Evolutionary conservation across 2,329 filamentous ascomycete genomes (phyloP).

Genomic region (Dactylellina cionopaga): DNA sequence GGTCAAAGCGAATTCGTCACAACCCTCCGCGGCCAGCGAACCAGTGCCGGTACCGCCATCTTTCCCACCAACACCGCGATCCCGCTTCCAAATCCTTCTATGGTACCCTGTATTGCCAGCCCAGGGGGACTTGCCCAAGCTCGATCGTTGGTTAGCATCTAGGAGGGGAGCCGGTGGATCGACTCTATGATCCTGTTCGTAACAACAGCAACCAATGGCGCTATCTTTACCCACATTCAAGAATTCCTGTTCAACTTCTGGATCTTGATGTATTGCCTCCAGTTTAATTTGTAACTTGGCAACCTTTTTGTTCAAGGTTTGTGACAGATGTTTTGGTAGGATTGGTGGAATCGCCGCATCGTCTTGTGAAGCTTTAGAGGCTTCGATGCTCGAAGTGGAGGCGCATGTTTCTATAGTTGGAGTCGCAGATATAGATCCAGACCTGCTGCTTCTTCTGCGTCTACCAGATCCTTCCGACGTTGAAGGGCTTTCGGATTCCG

Average conservation of each 20-base stretch:
- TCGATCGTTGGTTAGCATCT: not conserved
- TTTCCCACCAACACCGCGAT: conserved; percentile 44
- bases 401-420: not conserved
- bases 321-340: not conserved
- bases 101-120: conserved; percentile 37
- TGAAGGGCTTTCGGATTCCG: conserved; percentile 8
- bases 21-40: not conserved
- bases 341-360: not conserved
- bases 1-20: too few species aligned
- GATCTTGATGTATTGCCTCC: conserved; percentile 38
- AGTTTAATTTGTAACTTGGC: conserved; percentile 16
- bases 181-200: conserved; percentile 26
- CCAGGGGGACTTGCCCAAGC: conserved; percentile 12
- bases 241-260: conserved; percentile 23
- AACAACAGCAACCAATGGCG: conserved; percentile 35
- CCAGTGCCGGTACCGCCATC: not conserved
- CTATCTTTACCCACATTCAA: conserved; percentile 15
- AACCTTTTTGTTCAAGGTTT: not conserved
- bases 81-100: conserved; percentile 43
- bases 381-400: not conserved
- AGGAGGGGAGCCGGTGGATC: not conserved
- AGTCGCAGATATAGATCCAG: not conserved
- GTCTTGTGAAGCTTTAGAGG: not conserved
- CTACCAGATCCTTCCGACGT: not conserved
- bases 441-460: conserved; percentile 22